Base-by-base conservation (phyloP, 148 eudicot genomes). In the Arctostaphylos glauca region DNA sequence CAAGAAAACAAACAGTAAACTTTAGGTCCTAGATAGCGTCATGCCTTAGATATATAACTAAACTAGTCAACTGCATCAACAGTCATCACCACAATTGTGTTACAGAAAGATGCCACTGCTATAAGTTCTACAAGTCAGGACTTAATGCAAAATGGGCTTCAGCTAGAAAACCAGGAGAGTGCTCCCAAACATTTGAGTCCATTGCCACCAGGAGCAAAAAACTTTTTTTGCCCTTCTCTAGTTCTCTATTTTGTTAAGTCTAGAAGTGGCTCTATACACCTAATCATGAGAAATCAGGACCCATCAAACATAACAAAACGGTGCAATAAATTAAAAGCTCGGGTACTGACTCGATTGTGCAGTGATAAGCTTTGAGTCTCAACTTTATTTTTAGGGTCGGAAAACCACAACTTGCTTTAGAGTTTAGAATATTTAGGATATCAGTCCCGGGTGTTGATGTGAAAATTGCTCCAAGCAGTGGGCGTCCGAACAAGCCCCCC, bases 1-100 rank as follows among this genome's bases (percentile, higher is more conserved):
- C 78, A 16, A 16, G 64, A 77, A 75, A 25, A n/a, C 80, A 77
- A 31, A 38, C 43, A 53, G 23, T 14, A 75, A 74, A 59, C 38
- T 8, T 31, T 14, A 77, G 23, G 55, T 5, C 44, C 19, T 49
- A 48, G 52, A 49, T n/a, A 53, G 56, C 44, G 3, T 74, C 56
- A 21, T 12, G 23, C 23, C 18, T 49, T 49, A 50, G 66, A 60
- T 2, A 10, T 60, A 23, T 10, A 74, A 21, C 77, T 14, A 5
- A 71, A 71, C 75, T 43, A 71, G 54, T 16, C 6, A 43, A 18
- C 25, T 47, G 14, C 54, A 19, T n/a, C 54, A 2, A 18, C 8
- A 60, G n/a, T 60, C 66, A 60, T 53, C 44, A 53, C 43, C 62
- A 76, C 5, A 6, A 8, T 44, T 46, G 76, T 47, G 25, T 46